A percentile compares a stretch with the other conserved stretches of the same genome.
phyloP scores from a whole-genome alignment of 805 yeast species.

The Komagataella populi region DNA sequence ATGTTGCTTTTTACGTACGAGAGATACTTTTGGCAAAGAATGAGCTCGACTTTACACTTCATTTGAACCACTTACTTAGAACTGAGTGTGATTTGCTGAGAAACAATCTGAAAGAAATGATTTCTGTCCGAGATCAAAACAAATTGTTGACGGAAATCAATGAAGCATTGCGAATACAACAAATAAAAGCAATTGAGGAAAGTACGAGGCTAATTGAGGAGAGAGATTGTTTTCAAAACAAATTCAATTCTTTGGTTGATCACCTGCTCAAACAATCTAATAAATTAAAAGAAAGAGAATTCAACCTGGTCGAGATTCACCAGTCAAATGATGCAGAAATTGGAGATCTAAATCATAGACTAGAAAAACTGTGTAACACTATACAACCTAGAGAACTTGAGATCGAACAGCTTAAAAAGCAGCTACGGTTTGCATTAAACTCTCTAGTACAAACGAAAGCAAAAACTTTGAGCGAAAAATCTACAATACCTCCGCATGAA shows the following conservation, averaged over 20 bases:
- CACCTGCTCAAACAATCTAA: background rate
- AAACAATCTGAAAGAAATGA: background rate
- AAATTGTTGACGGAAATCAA: background rate
- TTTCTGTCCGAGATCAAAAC: background rate
- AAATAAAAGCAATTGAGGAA: background rate
- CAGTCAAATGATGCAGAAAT: background rate
- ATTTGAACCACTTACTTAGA: constrained; percentile 28
- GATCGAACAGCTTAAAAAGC: background rate
- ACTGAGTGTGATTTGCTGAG: background rate
- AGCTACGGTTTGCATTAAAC: background rate
- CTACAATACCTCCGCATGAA: background rate
- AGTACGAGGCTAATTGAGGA: background rate
- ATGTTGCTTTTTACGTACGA: constrained; percentile 33
- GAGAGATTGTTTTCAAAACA: background rate
- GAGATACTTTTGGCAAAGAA: constrained; percentile 43
- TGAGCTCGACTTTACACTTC: constrained; percentile 47
- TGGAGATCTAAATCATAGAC: background rate
- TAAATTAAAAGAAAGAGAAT: background rate
- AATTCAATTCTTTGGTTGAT: background rate
- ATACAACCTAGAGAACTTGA: background rate
- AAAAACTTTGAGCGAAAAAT: background rate
- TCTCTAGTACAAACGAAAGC: background rate
- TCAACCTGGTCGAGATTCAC: background rate
- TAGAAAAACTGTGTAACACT: background rate
- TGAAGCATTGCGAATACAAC: background rate